phyloP scores from a whole-genome alignment of 495 filamentous ascomycete genomes.

The Rusavskia elegans region DNA sequence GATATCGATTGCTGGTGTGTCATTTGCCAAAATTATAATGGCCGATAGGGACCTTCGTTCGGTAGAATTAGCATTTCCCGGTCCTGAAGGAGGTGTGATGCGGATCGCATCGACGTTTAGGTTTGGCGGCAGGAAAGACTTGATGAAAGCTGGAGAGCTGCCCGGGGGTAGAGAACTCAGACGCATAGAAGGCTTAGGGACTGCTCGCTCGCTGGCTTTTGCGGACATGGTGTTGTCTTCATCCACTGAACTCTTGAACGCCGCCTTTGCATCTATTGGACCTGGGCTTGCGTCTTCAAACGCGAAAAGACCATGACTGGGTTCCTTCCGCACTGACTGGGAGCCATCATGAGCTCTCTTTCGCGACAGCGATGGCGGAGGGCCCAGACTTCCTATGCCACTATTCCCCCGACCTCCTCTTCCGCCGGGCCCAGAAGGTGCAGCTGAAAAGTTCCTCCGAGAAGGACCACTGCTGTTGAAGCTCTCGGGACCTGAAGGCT shows the following conservation, averaged over 20 bases:
- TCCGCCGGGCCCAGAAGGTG: conserved; percentile 22
- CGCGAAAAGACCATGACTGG: conserved; percentile 31
- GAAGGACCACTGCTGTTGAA: conserved; percentile 24
- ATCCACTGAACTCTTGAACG: conserved; percentile 34
- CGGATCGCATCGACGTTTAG: conserved; percentile 65
- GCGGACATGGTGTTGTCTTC: conserved; percentile 29
- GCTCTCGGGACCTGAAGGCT: not conserved
- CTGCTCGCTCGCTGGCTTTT: conserved; percentile 51
- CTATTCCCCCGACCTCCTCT: conserved; percentile 33
- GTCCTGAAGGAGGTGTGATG: conserved; percentile 46
- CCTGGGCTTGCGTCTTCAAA: conserved; percentile 35
- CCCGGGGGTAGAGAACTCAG: conserved; percentile 45
- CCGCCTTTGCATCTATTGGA: conserved; percentile 24
- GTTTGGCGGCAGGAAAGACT: conserved; percentile 49
- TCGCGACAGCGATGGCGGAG: conserved; percentile 32
- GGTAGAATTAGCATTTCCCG: conserved; percentile 27
- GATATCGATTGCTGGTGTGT: conserved; percentile 73
- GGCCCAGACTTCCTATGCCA: conserved; percentile 64
- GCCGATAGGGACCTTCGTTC: conserved; percentile 69
- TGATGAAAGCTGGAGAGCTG: conserved; percentile 58
- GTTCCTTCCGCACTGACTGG: conserved; percentile 23
- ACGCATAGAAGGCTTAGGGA: conserved; percentile 76
- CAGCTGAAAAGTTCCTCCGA: conserved; percentile 40
- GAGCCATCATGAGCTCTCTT: conserved; percentile 38
- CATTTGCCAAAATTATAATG: conserved; percentile 71